phyloP scores from a whole-genome alignment of 257 asterid species.

The Handroanthus guayacan region DNA sequence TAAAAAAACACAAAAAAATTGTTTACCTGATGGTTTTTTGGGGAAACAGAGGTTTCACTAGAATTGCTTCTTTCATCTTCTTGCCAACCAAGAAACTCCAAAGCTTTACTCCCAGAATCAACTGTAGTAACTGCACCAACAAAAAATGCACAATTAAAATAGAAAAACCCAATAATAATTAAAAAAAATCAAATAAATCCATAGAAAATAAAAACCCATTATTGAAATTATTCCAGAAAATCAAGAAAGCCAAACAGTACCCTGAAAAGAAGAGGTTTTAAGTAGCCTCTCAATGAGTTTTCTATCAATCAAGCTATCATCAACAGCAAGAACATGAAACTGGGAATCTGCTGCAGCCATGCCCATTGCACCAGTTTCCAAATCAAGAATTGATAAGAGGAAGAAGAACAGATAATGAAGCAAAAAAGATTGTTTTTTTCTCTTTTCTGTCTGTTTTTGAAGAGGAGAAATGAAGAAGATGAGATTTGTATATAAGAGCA shows the following conservation, averaged over 20 bases:
- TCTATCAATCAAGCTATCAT: conserved; percentile 68
- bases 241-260: conserved; percentile 26
- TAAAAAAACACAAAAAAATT: background rate
- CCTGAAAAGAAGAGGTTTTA: conserved; percentile 58
- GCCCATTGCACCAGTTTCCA: conserved; percentile 34
- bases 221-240: background rate
- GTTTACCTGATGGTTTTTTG: conserved; percentile 29
- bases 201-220: conserved; percentile 18
- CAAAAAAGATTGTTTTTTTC: background rate
- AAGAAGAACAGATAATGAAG: background rate
- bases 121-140: conserved; percentile 52
- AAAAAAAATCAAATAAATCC: background rate
- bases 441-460: background rate
- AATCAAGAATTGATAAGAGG: background rate
- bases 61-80: conserved; percentile 37
- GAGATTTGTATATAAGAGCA: conserved; percentile 44
- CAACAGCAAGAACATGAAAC: conserved; percentile 74
- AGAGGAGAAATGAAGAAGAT: background rate
- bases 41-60: conserved; percentile 36
- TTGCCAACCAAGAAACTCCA: conserved; percentile 60
- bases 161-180: background rate
- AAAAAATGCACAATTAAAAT: background rate
- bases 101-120: conserved; percentile 65
- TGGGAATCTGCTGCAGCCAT: conserved; percentile 52
- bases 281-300: conserved; percentile 65